These are phyloP conservation scores for Cladosporium velox DNA, from an alignment of 2,329 filamentous ascomycete species.

Conservation along the genomic window DNA sequence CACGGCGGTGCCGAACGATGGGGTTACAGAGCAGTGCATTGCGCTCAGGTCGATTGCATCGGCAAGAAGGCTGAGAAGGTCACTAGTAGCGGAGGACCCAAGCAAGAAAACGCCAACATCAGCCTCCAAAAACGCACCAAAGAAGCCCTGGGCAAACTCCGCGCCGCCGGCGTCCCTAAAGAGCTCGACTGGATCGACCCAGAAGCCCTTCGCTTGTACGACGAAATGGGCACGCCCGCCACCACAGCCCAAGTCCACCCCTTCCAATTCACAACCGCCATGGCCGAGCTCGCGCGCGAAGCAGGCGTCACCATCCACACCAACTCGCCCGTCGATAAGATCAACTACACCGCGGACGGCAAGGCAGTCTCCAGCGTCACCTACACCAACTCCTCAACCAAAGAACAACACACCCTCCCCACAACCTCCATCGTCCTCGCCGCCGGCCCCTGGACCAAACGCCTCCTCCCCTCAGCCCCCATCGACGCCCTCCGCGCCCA, in stretches of 20 bases:
- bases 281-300: slow-evolving; percentile 73
- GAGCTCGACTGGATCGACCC: slow-evolving; percentile 84
- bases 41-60: slow-evolving; percentile 64
- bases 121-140: slow-evolving; percentile 58
- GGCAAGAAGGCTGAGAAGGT: slow-evolving; percentile 43
- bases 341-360: slow-evolving; percentile 54
- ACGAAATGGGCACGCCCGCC: slow-evolving; percentile 76
- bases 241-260: slow-evolving; percentile 95
- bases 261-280: slow-evolving; percentile 81
- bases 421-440: slow-evolving; percentile 62
- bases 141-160: slow-evolving; percentile 52
- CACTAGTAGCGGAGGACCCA: background rate
- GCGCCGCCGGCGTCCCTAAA: slow-evolving; percentile 65
- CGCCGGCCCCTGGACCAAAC: slow-evolving; percentile 63
- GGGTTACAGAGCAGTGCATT: slow-evolving; percentile 81
- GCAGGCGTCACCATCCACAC: slow-evolving; percentile 60
- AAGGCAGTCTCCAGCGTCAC: slow-evolving; percentile 63
- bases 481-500: slow-evolving; percentile 64
- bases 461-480: slow-evolving; percentile 56
- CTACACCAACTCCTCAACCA: slow-evolving; percentile 56
- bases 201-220: slow-evolving; percentile 67
- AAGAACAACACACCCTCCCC: slow-evolving; percentile 48
- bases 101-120: slow-evolving; percentile 34
- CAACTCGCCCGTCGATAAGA: slow-evolving; percentile 65
- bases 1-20: slow-evolving; percentile 76